A percentile compares a stretch with the other conserved stretches of the same genome.
Conservation (phyloP, 1,284 basidiomycete species). For the Pseudozyma sp. region DNA sequence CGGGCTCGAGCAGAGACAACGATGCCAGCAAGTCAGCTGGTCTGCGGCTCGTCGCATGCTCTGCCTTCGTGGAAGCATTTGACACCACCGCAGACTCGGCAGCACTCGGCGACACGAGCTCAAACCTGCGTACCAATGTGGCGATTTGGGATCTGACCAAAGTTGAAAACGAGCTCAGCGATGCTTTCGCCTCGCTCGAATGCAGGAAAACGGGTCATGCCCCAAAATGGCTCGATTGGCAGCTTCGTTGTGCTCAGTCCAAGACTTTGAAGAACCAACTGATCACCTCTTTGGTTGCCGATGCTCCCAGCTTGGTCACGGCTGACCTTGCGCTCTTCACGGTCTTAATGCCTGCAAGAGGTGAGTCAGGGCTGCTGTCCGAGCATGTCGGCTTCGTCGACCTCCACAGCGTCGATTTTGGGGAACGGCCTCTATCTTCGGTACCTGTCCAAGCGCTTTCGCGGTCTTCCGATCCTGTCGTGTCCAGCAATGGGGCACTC, state of each 20-base stretch:
- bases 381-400: conserved; percentile 34
- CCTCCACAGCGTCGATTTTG: conserved; percentile 6
- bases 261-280: conserved; percentile 18
- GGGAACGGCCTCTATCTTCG: not conserved
- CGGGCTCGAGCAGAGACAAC: not conserved
- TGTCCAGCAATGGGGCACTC: conserved; percentile 43
- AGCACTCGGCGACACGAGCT: not conserved
- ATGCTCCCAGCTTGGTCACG: conserved; percentile 12
- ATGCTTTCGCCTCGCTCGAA: conserved; percentile 46
- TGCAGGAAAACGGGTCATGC: conserved; percentile 41
- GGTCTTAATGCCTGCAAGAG: conserved; percentile 6
- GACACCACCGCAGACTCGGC: not conserved
- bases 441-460: conserved; percentile 25
- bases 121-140: conserved; percentile 28
- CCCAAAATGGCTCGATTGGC: conserved; percentile 40
- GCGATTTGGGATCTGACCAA: conserved; percentile 34
- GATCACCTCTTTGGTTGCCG: conserved; percentile 28
- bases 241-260: conserved; percentile 20
- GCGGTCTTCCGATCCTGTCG: conserved; percentile 20
- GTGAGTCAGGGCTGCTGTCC: conserved; percentile 9
- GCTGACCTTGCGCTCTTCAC: conserved; percentile 24
- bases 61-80: conserved; percentile 9
- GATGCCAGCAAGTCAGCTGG: conserved; percentile 5
- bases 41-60: conserved; percentile 24
- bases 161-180: conserved; percentile 38